Conservation (phyloP, 2,329 filamentous ascomycete genomes). For the Pseudogymnoascus sp. region DNA sequence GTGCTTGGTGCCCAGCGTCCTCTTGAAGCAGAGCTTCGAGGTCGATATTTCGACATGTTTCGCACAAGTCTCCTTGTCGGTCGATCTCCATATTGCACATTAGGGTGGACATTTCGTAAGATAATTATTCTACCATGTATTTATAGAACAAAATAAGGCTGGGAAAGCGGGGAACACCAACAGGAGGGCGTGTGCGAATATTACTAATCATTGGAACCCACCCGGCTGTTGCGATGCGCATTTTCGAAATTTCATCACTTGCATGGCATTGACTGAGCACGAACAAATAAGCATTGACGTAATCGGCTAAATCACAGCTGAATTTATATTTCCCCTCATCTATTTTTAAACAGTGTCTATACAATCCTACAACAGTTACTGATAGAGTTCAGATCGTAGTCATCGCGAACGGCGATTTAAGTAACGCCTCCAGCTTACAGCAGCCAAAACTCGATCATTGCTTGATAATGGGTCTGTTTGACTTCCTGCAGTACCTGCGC, state of each 20-base stretch:
- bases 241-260: background rate
- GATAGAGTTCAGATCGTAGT: background rate
- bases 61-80: background rate
- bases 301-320: background rate
- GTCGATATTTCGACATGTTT: background rate
- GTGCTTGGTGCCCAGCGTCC: background rate
- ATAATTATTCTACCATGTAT: background rate
- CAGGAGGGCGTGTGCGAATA: background rate
- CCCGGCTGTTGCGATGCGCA: too few species aligned
- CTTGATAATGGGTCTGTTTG: slow-evolving; percentile 5
- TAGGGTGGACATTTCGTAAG: background rate
- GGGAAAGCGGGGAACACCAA: background rate
- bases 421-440: background rate
- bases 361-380: background rate
- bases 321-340: background rate
- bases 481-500: slow-evolving; percentile 13
- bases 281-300: background rate
- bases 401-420: background rate
- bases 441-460: background rate
- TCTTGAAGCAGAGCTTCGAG: background rate
- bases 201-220: background rate
- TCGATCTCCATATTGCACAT: background rate
- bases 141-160: background rate
- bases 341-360: background rate
- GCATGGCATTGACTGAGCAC: background rate